Base-by-base conservation (phyloP, 2,329 filamentous ascomycete genomes). In the Epichloe bromicola region DNA sequence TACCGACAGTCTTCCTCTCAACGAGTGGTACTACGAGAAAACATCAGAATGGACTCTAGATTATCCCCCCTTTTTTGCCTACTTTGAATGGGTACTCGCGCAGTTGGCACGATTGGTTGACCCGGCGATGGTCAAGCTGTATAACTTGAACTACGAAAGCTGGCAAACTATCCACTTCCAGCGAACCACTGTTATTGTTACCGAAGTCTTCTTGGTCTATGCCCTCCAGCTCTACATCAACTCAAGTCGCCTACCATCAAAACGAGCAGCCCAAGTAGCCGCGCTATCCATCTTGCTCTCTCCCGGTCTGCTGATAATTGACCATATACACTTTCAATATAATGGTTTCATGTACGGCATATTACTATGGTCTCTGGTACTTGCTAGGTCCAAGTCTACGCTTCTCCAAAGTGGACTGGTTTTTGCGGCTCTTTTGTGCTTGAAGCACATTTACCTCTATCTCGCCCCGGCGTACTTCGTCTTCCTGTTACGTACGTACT, bases 11-110 rank as follows among this genome's bases (percentile, higher is more conserved):
- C 76, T 97, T 19, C 87, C 91, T 3, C 70, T 90, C 48, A 82
- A 86, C 67, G 76, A 94, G 59, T 98, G 93, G 93, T 98, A 98
- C 70, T 90, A 85, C 64, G 93, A 98, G 75, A 85, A 90, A 71
- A 95, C 90, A 2, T 98, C 93, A 53, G 88, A 97, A 88, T 98
- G 93, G 93, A 98, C 93, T 0, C 83, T 98, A 63, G 93, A 98
- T 71, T 98, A 98, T 65, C 93, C 93, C 34, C 93, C 93, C 23
- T 26, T 97, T 71, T 98, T 98, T 64, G 93, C 93, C 59, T 90
- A 86, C 65, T 96, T 97, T 70, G 93, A 98, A 75, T 97, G 88
- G 88, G 65, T 82, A 43, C 76, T 98, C 60, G 93, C 91, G 45
- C 86, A 93, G 61, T 73, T 82, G 52, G 93, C 90, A 26, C 79